Evolutionary conservation across 2,329 filamentous ascomycete genomes (phyloP).

Genomic region (Clonostachys chloroleuca): DNA sequence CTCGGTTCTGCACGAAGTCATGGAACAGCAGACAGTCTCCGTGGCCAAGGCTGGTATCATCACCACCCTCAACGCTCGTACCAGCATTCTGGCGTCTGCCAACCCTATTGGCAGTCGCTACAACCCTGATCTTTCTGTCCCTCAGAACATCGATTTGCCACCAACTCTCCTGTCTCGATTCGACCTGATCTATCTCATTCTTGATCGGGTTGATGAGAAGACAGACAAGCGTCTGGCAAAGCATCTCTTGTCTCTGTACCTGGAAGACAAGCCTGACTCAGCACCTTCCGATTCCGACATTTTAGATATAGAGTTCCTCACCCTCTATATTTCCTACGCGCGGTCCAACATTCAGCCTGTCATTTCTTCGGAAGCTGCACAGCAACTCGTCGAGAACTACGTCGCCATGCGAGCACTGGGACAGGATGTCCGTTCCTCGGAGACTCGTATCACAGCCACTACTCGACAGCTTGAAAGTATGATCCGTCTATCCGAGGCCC

Average conservation of each 20-base stretch:
- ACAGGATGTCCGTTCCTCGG: constrained; percentile 77
- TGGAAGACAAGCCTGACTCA: constrained; percentile 90
- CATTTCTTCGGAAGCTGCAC: constrained; percentile 75
- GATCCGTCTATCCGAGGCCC: constrained; percentile 94
- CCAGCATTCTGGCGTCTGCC: constrained; percentile 91
- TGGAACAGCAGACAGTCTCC: constrained; percentile 84
- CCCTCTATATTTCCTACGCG: constrained; percentile 95
- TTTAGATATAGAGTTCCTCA: constrained; percentile 90
- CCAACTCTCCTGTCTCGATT: constrained; percentile 94
- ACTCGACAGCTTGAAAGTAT: constrained; percentile 96
- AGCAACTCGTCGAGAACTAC: constrained; percentile 81
- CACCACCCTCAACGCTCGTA: constrained; percentile 92
- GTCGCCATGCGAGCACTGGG: constrained; percentile 94
- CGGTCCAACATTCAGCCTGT: constrained; percentile 79
- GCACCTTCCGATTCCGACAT: constrained; percentile 72
- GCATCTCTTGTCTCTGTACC: constrained; percentile 92
- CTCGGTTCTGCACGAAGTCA: constrained; percentile 81
- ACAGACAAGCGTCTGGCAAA: constrained; percentile 84
- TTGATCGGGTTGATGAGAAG: constrained; percentile 90
- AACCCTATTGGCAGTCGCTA: constrained; percentile 98
- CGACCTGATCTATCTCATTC: constrained; percentile 92
- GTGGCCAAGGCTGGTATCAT: constrained; percentile 92
- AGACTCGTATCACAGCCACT: constrained; percentile 96
- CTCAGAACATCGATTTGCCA: constrained; percentile 96
- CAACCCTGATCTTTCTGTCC: constrained; percentile 91